These are phyloP conservation scores for Darksidea phi DNA, from an alignment of 495 filamentous ascomycete species.

Conservation along the genomic window DNA sequence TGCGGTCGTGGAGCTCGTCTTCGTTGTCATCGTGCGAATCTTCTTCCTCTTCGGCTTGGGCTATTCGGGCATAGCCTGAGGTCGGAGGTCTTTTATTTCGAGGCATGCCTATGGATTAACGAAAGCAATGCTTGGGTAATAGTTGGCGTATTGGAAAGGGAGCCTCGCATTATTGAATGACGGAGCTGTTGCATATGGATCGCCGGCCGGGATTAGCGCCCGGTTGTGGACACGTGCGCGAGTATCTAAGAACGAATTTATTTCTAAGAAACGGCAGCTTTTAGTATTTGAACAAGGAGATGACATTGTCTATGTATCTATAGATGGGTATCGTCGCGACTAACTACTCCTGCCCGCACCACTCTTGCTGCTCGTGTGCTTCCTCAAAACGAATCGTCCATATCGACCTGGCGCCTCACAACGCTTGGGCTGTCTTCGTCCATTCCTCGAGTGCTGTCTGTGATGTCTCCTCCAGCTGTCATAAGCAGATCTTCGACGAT, in stretches of 20 bases:
- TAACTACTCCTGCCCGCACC: no score
- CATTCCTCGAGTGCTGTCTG: constrained; percentile 40
- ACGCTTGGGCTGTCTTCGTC: constrained; percentile 64
- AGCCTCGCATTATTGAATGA: no score
- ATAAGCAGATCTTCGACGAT: constrained; percentile 89
- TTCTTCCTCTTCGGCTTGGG: constrained; percentile 76
- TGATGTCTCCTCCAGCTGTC: constrained; percentile 72
- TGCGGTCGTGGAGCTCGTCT: constrained; percentile 47
- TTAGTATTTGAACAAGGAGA: no score
- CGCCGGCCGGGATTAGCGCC: no score
- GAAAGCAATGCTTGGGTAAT: background rate
- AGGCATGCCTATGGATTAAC: constrained; percentile 37
- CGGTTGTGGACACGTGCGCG: no score
- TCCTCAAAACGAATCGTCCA: constrained; percentile 25
- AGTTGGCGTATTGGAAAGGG: no score
- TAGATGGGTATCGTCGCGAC: no score
- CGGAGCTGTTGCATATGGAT: no score
- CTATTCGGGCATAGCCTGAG: constrained; percentile 88
- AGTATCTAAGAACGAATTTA: no score
- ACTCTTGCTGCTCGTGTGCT: background rate
- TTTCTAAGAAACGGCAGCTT: no score
- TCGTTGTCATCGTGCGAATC: constrained; percentile 68
- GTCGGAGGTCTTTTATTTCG: constrained; percentile 67
- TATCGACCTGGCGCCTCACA: constrained; percentile 46
- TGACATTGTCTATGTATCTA: no score